A percentile compares a stretch with the other conserved stretches of the same genome.
These are phyloP conservation scores for Wickerhamomyces subpelliculosus DNA, from an alignment of 805 yeast genomes.

Conservation along the genomic window DNA sequence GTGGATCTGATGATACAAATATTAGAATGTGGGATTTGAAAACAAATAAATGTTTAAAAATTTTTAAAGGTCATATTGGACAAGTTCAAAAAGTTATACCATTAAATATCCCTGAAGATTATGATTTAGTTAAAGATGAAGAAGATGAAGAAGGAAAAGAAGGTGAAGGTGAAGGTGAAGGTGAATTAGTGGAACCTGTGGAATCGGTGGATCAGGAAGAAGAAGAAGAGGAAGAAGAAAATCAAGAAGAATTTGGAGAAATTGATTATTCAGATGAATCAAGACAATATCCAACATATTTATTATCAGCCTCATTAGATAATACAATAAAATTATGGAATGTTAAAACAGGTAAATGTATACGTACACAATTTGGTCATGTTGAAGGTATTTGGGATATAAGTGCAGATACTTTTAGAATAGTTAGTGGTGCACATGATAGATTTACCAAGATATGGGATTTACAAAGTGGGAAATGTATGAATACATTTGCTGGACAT, in stretches of 20 bases:
- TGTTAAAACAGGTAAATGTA: conserved; percentile 76
- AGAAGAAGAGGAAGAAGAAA: conserved; percentile 7
- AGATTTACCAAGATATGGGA: conserved; percentile 91
- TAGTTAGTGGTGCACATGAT: conserved; percentile 93
- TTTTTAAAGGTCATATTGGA: conserved; percentile 85
- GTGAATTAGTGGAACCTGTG: conserved; percentile 8
- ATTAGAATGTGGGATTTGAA: conserved; percentile 91
- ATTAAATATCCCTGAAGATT: conserved; percentile 60
- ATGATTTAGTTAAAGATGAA: conserved; percentile 38
- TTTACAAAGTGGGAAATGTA: conserved; percentile 85
- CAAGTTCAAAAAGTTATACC: conserved; percentile 93
- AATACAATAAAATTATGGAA: conserved; percentile 94
- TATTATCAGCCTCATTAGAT: conserved; percentile 82
- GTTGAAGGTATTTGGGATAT: conserved; percentile 98
- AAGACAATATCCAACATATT: conserved; percentile 64
- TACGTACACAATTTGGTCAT: conserved; percentile 94
- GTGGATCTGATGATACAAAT: conserved; percentile 89
- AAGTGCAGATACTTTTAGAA: conserved; percentile 91
- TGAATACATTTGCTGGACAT: conserved; percentile 85
- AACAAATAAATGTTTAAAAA: conserved; percentile 69
- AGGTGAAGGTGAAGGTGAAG: conserved; percentile 12
- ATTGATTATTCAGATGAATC: conserved; percentile 20
- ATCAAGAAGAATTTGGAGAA: conserved; percentile 17
- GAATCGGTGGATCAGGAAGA: conserved; percentile 12
- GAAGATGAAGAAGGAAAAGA: conserved; percentile 14